phyloP scores from a whole-genome alignment of 495 filamentous ascomycete genomes.

The Hypomontagnella submonticulosa region DNA sequence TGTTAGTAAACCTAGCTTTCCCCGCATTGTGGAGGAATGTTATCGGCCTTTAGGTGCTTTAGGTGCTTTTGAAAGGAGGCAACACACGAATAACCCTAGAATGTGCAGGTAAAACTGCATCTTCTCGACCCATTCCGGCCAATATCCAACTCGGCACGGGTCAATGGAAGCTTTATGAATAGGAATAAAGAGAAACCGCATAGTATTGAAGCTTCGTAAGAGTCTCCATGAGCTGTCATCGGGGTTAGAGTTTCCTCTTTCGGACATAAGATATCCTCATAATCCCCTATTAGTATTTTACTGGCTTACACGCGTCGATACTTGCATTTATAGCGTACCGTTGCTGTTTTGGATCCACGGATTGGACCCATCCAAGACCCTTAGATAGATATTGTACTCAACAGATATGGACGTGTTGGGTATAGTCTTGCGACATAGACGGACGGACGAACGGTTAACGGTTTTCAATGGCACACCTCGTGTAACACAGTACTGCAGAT shows the following conservation, averaged over 20 bases:
- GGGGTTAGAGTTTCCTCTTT: conserved; percentile 25
- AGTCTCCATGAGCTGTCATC: conserved; percentile 13
- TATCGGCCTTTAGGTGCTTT: conserved; percentile 10
- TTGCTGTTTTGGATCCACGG: not conserved
- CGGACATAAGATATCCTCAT: conserved; percentile 22
- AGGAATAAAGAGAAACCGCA: conserved; percentile 16
- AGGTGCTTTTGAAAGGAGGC: conserved; percentile 14
- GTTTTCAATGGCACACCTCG: conserved; percentile 9
- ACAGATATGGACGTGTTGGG: conserved; percentile 20
- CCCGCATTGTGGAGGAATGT: conserved; percentile 39
- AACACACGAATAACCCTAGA: conserved; percentile 4
- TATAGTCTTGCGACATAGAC: not conserved
- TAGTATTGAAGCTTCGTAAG: not conserved
- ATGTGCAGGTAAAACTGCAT: conserved; percentile 15
- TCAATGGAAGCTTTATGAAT: conserved; percentile 24
- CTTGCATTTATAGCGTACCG: conserved; percentile 11
- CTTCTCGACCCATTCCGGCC: conserved; percentile 1
- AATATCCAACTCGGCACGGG: conserved; percentile 16
- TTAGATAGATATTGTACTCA: conserved; percentile 11
- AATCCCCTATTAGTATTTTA: not conserved
- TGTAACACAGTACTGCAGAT: conserved; percentile 10
- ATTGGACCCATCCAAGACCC: conserved; percentile 9
- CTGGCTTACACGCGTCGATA: conserved; percentile 23
- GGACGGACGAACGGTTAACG: conserved; percentile 29
- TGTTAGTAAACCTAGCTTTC: conserved; percentile 9